Evolutionary conservation across 2,329 filamentous ascomycete genomes (phyloP), one percentile per base, ranked within the genome.

Genomic region (Trichoderma polysporum): DNA sequence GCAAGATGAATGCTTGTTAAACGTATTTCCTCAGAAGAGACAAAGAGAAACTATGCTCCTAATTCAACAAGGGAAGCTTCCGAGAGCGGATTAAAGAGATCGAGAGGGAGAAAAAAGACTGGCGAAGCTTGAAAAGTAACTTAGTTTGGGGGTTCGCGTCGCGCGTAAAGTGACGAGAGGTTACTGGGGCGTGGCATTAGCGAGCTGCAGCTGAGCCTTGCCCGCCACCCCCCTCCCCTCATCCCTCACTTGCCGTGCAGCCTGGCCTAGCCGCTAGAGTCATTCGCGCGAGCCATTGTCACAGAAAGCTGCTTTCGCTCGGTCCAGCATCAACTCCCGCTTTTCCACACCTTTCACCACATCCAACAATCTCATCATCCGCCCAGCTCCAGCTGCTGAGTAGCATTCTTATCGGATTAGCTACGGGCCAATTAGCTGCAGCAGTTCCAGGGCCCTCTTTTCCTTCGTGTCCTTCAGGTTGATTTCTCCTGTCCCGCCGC

Each of bases 121-220:
- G 52, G 41, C 19, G 53, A 66, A 75, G 74, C 73, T 72, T 75
- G 74, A 75, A 74, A 74, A 74, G 71, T 59, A 52, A 41, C 25
- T 58, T 50, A 31, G 49, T 39, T 54, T 62, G 67, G 72, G 71
- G 75, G 35, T 5, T 45, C 77, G 77, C 77, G 77, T 79, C 72
- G 73, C 78, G 77, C 77, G 78, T 79, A 73, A 78, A 79, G 76
- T 75, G 75, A 74, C 50, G 52, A 41, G 61, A 27, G 61, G 49
- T 45, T 54, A 35, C 25, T 17, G 29, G 47, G 63, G 63, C 39
- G 63, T 66, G 63, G 22, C 35, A 15, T 52, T 66, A 66, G 63
- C 27, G 52, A 52, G 29, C 31, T 10, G 22, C 33, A 49, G 15
- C 53, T 45, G 49, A 64, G 61, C 61, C 61, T 64, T 31, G 61